Conservation (phyloP, 495 filamentous ascomycete genomes). For the Penicillium maclennaniae region DNA sequence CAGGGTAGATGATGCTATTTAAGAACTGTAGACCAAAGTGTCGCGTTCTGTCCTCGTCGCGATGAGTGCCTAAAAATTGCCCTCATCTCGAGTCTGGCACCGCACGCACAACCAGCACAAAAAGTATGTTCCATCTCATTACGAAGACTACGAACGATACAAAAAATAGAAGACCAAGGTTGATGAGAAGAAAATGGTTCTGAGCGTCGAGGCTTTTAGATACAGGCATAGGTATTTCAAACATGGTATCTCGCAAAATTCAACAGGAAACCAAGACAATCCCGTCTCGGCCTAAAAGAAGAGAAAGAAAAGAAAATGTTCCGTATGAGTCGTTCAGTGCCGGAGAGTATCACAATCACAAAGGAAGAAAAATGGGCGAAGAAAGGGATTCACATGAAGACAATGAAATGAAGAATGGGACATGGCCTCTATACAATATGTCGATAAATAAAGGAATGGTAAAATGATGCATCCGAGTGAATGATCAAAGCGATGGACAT, state of each 20-base stretch:
- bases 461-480: slow-evolving; percentile 4
- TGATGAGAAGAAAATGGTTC: slow-evolving; percentile 5
- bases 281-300: slow-evolving; percentile 2
- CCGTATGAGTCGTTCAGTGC: slow-evolving; percentile 22
- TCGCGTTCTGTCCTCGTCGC: background rate
- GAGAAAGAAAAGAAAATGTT: slow-evolving; percentile 4
- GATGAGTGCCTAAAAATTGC: background rate
- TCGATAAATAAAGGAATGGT: background rate
- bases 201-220: slow-evolving; percentile 14
- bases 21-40: background rate
- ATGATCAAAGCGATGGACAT: slow-evolving; percentile 24
- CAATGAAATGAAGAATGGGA: slow-evolving; percentile 6
- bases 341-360: slow-evolving; percentile 7
- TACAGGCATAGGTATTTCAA: slow-evolving; percentile 19
- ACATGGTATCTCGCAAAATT: slow-evolving; percentile 29
- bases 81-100: too few relatives aligned
- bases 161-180: background rate
- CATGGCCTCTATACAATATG: slow-evolving; percentile 12
- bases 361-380: slow-evolving; percentile 1
- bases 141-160: background rate
- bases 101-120: background rate
- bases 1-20: background rate
- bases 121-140: background rate
- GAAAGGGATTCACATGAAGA: slow-evolving; percentile 10
- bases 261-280: slow-evolving; percentile 15